Conservation (phyloP, 352 stramenopile genomes). For the Blastocystis sp. region DNA sequence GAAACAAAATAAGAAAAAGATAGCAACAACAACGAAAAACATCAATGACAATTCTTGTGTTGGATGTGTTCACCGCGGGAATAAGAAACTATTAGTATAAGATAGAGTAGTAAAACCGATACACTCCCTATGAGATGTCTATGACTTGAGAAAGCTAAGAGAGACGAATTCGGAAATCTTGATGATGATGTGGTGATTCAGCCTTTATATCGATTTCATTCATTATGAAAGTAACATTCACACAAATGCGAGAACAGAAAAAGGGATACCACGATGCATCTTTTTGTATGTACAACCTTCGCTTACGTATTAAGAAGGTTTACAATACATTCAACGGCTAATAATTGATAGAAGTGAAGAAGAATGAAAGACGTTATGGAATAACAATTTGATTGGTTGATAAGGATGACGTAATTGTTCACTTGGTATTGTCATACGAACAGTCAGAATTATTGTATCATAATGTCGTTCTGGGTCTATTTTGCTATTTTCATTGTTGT, state of each 20-base stretch:
- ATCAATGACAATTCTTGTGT: not conserved
- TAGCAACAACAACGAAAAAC: not conserved
- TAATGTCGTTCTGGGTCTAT: not conserved
- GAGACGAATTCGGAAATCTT: too few species aligned
- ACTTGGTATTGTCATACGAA: not conserved
- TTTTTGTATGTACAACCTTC: too few species aligned
- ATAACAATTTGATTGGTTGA: not conserved
- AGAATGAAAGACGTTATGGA: not conserved
- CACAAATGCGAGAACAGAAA: too few species aligned
- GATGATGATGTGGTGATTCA: too few species aligned
- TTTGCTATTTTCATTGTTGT: not conserved
- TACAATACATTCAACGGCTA: too few species aligned
- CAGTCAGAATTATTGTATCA: not conserved
- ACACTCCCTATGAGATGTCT: not conserved
- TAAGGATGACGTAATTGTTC: not conserved
- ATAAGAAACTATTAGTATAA: not conserved
- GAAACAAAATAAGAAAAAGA: not conserved
- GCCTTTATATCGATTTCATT: too few species aligned
- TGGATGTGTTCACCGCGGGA: not conserved
- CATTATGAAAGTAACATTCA: too few species aligned
- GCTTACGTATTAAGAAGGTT: too few species aligned
- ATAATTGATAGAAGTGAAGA: too few species aligned
- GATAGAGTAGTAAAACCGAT: not conserved
- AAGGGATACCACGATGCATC: too few species aligned
- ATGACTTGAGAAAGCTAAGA: too few species aligned